Evolutionary conservation across 2,329 filamentous ascomycete genomes (phyloP).

Genomic region (Didymella sp.): DNA sequence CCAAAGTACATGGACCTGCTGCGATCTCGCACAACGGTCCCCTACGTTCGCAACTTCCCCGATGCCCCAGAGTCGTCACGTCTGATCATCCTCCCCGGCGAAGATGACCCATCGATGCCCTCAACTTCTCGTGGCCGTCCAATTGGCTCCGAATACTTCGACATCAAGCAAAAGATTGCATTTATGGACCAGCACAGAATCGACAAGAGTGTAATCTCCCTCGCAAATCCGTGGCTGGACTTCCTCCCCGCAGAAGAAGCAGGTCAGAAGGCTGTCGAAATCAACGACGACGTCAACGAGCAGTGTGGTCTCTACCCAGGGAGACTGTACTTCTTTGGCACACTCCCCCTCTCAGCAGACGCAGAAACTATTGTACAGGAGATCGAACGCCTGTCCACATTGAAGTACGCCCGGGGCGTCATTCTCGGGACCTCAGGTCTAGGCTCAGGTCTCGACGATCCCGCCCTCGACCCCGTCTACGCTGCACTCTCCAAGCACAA

Average conservation of each 20-base stretch:
- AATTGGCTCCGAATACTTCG: constrained; percentile 82
- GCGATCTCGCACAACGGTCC: constrained; percentile 65
- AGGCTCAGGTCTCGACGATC: constrained; percentile 81
- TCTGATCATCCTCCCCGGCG: constrained; percentile 69
- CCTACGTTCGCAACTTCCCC: constrained; percentile 72
- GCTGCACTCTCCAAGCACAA: constrained; percentile 68
- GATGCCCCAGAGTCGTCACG: constrained; percentile 62
- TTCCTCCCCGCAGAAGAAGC: constrained; percentile 72
- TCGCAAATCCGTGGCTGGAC: constrained; percentile 94
- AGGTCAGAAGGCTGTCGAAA: constrained; percentile 65
- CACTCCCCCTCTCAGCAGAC: constrained; percentile 77
- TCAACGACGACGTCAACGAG: constrained; percentile 79
- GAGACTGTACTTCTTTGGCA: constrained; percentile 81
- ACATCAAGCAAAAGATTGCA: constrained; percentile 77
- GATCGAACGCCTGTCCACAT: constrained; percentile 65
- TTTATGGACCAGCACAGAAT: constrained; percentile 91
- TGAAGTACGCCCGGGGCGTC: constrained; percentile 79
- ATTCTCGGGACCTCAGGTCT: constrained; percentile 87
- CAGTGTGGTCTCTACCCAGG: constrained; percentile 73
- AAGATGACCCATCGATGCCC: constrained; percentile 61
- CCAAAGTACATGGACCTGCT: constrained; percentile 66
- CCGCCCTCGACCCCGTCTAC: constrained; percentile 74
- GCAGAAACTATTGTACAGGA: constrained; percentile 67
- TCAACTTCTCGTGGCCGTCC: constrained; percentile 73
- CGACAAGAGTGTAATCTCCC: constrained; percentile 81